Percentiles rank a stretch among this genome's conserved stretches.
These are phyloP conservation scores for Exophiala dermatitidis DNA, from an alignment of 2,329 filamentous ascomycete species.

Conservation along the genomic window DNA sequence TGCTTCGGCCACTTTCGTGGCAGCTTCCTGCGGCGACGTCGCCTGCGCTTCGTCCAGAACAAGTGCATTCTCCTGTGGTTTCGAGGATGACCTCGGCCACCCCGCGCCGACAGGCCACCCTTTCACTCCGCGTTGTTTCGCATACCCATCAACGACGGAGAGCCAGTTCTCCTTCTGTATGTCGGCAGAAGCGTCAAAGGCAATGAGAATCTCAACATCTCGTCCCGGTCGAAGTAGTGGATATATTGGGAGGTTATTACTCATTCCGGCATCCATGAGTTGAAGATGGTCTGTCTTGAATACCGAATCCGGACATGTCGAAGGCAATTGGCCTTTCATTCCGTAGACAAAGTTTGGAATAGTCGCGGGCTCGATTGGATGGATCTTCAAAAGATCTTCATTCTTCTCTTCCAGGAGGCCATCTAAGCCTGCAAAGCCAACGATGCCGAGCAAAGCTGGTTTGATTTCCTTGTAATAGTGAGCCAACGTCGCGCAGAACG, in stretches of 20 bases:
- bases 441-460: slow-evolving; percentile 68
- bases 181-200: slow-evolving; percentile 91
- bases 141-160: slow-evolving; percentile 87
- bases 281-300: slow-evolving; percentile 64
- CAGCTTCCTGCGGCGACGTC: slow-evolving; percentile 52
- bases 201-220: slow-evolving; percentile 80
- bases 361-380: slow-evolving; percentile 84
- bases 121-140: slow-evolving; percentile 78
- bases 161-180: slow-evolving; percentile 95
- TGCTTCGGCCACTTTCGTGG: slow-evolving; percentile 57
- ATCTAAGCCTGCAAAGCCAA: slow-evolving; percentile 70
- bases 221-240: slow-evolving; percentile 82
- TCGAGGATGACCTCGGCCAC: slow-evolving; percentile 65
- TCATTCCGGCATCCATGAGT: slow-evolving; percentile 97
- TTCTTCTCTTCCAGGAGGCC: slow-evolving; percentile 74
- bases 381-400: slow-evolving; percentile 79
- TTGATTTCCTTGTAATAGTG: slow-evolving; percentile 93
- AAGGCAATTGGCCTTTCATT: slow-evolving; percentile 67
- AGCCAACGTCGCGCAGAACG: slow-evolving; percentile 89
- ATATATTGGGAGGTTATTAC: slow-evolving; percentile 94
- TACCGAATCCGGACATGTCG: slow-evolving; percentile 70
- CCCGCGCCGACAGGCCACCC: slow-evolving; percentile 94
- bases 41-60: slow-evolving; percentile 64
- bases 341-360: slow-evolving; percentile 85
- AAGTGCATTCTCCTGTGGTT: slow-evolving; percentile 52